Base-by-base conservation (phyloP, 805 yeast genomes). In the Pichia manshurica region DNA sequence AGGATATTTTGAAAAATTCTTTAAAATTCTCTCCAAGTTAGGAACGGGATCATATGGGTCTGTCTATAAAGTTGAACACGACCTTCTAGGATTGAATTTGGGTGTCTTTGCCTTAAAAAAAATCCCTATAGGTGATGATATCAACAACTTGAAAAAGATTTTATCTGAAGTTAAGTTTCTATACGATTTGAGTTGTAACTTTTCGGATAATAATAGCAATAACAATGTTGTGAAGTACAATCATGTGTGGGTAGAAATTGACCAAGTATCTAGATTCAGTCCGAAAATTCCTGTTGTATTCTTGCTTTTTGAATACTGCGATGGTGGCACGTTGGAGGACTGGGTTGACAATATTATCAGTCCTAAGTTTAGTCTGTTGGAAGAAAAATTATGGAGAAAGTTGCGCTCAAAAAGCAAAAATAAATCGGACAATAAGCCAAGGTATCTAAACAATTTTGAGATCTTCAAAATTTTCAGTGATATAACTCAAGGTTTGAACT, bases 181-280 rank as follows among this genome's bases (percentile, higher is more conserved):
- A 33, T 83, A 75, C 56, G 73, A 73, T 53, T 59, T 77, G 22
- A 73, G 79, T 3, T 57, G 57, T 21, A 51, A 57, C 13, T 46
- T 49, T 21, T 38, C 52, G 5, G 48, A 49, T 34, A 39, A 47
- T 29, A 39, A 39, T 32, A 48, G 48, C n/a, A 20, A 40, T 17
- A 53, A 50, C 17, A 46, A 88, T 61, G 72, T 89, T 55, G 87
- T 89, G 23, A 77, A 84, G 19, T 89, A 89, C 60, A 88, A 89
- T 59, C 96, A 89, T 64, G 96, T 88, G 22, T 89, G 96, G 96
- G 63, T 89, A 29, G 96, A 89, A 59, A 71, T 82, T 57, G 84
- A 76, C 36, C 63, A 68, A 17, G 60, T 75, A 25, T 69, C 75
- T 40, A 68, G 66, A 9, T 79, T 79, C 61, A 81, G 81, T 44